A percentile compares a stretch with the other conserved stretches of the same genome.
Conservation (phyloP, 2,329 filamentous ascomycete genomes). For the Aspergillus ruber region DNA sequence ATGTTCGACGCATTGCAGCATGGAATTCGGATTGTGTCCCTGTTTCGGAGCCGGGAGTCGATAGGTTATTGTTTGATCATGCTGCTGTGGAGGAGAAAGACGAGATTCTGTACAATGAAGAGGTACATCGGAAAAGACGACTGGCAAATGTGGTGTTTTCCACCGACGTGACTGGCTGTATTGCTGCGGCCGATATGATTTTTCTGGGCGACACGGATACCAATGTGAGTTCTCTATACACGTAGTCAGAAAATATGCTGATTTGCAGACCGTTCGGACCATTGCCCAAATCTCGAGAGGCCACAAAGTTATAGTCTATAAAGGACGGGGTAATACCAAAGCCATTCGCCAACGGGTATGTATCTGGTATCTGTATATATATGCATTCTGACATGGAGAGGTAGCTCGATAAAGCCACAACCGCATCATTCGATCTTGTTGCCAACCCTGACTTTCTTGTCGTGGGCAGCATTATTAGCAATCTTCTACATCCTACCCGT, state of each 20-base stretch:
- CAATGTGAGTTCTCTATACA: not conserved
- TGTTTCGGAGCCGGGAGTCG: constrained; percentile 21
- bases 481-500: constrained; percentile 10
- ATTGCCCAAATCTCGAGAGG: constrained; percentile 12
- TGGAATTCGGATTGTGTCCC: constrained; percentile 23
- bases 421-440: constrained; percentile 11
- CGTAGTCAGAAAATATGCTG: not conserved
- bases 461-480: constrained; percentile 8
- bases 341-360: not conserved
- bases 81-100: not conserved
- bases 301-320: constrained; percentile 17
- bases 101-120: not conserved
- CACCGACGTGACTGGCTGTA: constrained; percentile 10
- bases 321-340: not conserved
- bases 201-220: constrained; percentile 9
- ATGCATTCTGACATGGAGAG: not conserved
- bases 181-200: constrained; percentile 13
- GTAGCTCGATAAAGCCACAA: not conserved
- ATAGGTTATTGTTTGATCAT: constrained; percentile 16
- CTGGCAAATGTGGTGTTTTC: constrained; percentile 15
- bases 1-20: constrained; percentile 15
- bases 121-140: not conserved
- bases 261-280: constrained; percentile 4
- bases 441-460: constrained; percentile 16
- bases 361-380: not conserved